Evolutionary conservation across 768 basidiomycete species (phyloP), one percentile per base, ranked within the genome.

Genomic region (Podaxis mareebaensis): DNA sequence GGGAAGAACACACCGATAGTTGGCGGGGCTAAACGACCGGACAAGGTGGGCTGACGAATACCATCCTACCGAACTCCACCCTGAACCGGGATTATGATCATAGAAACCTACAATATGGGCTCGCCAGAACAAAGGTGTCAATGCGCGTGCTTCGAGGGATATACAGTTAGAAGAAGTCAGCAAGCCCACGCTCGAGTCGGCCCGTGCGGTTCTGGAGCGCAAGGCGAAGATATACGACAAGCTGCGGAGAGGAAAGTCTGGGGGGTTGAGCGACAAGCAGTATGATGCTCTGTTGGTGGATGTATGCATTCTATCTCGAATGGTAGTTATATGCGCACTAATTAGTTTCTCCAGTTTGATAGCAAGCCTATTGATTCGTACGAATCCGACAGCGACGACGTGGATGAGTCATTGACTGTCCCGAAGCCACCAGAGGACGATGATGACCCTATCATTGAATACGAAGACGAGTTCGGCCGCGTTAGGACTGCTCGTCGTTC

Each of bases 401-500:
- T 86, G 3, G 91, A 92, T 70, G 93, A 93, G 71, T 91, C 90
- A n/a, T 65, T 87, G 66, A 82, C 81, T 3, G 81, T 91, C 1
- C 88, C 91, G 0, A 73, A 74, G 67, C 74, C 78, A 4, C 74
- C 73, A 15, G 71, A 74, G 15, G 81, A 83, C 30, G 80, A 78
- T 67, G 82, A 92, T 87, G 81, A 87, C 61, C 91, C 92, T 11
- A 76, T 93, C 33, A 80, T 94, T 4, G 93, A 95, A 72, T 94
- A 93, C 64, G 86, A 90, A 70, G 93, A 95, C 66, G 93, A 95
- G 70, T 93, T 92, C 70, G 93, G 93, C 39, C 86, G 93, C n/a
- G 67, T 85, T 42, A 79, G 92, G 64, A 90, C 83, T 0, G 85
- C 83, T 17, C 82, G 80, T 56, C 83, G 83, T 10, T 94, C 93